These are phyloP conservation scores for Bodo saltans DNA, from an alignment of 78 protist genomes.

Conservation along the genomic window DNA sequence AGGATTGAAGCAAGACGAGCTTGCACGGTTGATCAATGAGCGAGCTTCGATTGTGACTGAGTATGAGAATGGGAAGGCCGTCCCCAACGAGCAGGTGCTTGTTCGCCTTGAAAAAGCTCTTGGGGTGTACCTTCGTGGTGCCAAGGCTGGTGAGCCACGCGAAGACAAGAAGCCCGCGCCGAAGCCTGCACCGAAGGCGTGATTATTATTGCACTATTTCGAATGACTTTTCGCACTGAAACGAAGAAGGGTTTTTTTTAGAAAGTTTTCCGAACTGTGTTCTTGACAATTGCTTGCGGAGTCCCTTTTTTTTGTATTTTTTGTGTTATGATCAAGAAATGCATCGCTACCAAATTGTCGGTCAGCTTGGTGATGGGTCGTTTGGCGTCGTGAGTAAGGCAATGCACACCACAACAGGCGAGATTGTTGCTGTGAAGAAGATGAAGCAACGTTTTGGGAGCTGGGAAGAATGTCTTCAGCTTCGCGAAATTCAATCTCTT, in stretches of 20 bases:
- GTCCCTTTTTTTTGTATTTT: background rate
- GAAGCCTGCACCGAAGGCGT: background rate
- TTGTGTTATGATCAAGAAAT: background rate
- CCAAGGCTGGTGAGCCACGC: background rate
- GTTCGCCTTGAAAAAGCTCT: constrained; percentile 10
- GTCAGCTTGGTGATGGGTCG: constrained; percentile 67
- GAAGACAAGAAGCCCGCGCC: background rate
- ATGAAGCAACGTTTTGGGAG: constrained; percentile 36
- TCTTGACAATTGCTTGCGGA: too few species aligned
- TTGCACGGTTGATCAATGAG: constrained; percentile 16
- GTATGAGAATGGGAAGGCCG: constrained; percentile 24
- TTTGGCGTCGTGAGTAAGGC: constrained; percentile 64
- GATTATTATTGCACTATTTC: too few species aligned
- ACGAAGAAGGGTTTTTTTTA: too few species aligned
- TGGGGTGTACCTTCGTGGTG: constrained; percentile 13
- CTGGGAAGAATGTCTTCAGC: constrained; percentile 61
- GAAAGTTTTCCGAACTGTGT: too few species aligned
- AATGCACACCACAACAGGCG: constrained; percentile 28
- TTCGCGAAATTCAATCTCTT: constrained; percentile 68
- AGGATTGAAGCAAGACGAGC: constrained; percentile 10
- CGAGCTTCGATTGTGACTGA: background rate
- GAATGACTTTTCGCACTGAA: too few species aligned
- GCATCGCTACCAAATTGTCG: constrained; percentile 23
- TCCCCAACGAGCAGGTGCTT: constrained; percentile 29
- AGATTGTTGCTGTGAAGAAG: constrained; percentile 63